Percentiles rank a stretch among this genome's conserved stretches.
Evolutionary conservation across 441 rosid genomes (phyloP).

Genomic region (Sinapis alba): DNA sequence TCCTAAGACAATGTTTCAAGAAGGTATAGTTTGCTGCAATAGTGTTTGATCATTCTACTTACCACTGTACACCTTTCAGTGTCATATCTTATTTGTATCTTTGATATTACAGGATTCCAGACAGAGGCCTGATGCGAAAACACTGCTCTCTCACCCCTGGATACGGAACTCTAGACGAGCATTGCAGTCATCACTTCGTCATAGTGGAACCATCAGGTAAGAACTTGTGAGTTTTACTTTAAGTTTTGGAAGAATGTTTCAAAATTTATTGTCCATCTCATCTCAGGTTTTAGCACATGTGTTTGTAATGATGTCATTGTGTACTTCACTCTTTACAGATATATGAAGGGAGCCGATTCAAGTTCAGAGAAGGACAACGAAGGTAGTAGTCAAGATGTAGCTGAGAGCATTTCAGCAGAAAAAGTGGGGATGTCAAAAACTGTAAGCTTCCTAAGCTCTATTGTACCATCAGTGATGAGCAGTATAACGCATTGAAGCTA

Average conservation of each 20-base stretch:
- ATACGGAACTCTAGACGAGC: slow-evolving; percentile 89
- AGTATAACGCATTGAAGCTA: slow-evolving; percentile 11
- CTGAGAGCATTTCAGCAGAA: slow-evolving; percentile 51
- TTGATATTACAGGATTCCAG: slow-evolving; percentile 80
- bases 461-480: slow-evolving; percentile 3
- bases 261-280: background rate
- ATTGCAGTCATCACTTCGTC: slow-evolving; percentile 85
- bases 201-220: slow-evolving; percentile 75
- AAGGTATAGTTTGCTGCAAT: slow-evolving; percentile 57
- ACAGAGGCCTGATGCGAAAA: slow-evolving; percentile 98
- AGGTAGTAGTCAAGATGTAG: slow-evolving; percentile 54
- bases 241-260: slow-evolving; percentile 13
- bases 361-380: slow-evolving; percentile 58
- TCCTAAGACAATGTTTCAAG: slow-evolving; percentile 91
- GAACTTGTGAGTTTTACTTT: background rate
- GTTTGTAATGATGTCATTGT: slow-evolving; percentile 26
- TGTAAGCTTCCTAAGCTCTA: slow-evolving; percentile 46
- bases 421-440: slow-evolving; percentile 53
- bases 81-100: slow-evolving; percentile 25
- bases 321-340: slow-evolving; percentile 48
- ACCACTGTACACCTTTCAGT: background rate
- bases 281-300: background rate
- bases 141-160: slow-evolving; percentile 98
- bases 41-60: slow-evolving; percentile 13
- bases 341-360: slow-evolving; percentile 52